A percentile compares a stretch with the other conserved stretches of the same genome.
These are phyloP conservation scores for Globisporangium parvum DNA, from an alignment of 352 stramenopile genomes.

Conservation along the genomic window DNA sequence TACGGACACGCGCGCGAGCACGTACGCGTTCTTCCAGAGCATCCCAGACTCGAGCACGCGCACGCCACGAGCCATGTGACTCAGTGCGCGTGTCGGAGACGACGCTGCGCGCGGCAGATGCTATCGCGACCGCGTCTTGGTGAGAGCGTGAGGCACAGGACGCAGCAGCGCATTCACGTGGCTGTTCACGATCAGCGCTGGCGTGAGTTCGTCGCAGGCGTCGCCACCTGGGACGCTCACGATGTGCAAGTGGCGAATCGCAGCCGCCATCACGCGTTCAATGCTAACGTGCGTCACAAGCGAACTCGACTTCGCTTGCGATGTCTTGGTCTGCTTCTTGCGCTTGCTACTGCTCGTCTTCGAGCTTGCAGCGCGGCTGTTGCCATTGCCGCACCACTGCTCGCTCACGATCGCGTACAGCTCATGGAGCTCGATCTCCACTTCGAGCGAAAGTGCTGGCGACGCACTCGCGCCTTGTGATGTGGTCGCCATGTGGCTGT, in stretches of 20 bases:
- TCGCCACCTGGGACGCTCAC: conserved; percentile 23
- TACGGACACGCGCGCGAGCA: conserved; percentile 31
- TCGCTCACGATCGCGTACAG: conserved; percentile 21
- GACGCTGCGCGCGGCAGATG: conserved; percentile 10
- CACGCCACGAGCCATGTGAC: neutral
- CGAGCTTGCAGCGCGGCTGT: neutral
- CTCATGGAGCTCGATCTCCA: conserved; percentile 20
- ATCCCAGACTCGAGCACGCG: conserved; percentile 43
- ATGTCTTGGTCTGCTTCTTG: neutral
- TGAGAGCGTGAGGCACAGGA: neutral
- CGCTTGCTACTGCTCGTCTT: neutral
- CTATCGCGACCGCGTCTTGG: conserved; percentile 13
- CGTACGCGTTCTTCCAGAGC: conserved; percentile 47
- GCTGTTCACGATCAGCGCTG: conserved; percentile 33
- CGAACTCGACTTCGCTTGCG: neutral
- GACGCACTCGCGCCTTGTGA: neutral
- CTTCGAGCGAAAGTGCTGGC: conserved; percentile 17
- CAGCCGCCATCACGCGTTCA: conserved; percentile 25
- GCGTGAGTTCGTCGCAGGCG: conserved; percentile 4
- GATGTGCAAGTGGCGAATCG: conserved; percentile 34
- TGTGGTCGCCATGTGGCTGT: neutral
- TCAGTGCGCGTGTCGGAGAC: conserved; percentile 12
- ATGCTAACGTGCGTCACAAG: conserved; percentile 19
- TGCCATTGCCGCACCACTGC: conserved; percentile 3
- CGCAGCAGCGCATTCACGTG: conserved; percentile 23